Evolutionary conservation across 257 asterid genomes (phyloP).

Genomic region (Rauvolfia tetraphylla): DNA sequence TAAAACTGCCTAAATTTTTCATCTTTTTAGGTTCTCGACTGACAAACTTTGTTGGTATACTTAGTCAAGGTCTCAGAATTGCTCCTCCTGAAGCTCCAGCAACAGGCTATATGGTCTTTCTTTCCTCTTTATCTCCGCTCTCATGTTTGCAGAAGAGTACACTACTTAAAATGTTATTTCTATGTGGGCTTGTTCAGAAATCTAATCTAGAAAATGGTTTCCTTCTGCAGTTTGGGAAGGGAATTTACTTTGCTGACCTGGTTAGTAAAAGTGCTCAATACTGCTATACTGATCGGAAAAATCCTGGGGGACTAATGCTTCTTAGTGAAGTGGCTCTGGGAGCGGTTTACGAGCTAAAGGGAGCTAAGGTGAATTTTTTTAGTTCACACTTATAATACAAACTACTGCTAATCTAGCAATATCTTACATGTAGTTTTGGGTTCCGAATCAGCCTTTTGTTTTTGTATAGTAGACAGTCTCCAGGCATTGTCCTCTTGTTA

Average conservation of each 20-base stretch:
- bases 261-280: slow-evolving; percentile 99
- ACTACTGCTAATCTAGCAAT: slow-evolving; percentile 3
- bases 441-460: background rate
- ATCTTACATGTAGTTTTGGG: background rate
- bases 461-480: background rate
- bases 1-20: slow-evolving; percentile 8
- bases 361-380: slow-evolving; percentile 53
- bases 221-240: slow-evolving; percentile 74
- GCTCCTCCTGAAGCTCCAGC: slow-evolving; percentile 99
- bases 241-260: slow-evolving; percentile 91
- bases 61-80: slow-evolving; percentile 92
- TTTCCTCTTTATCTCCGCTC: slow-evolving; percentile 12
- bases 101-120: slow-evolving; percentile 90
- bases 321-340: slow-evolving; percentile 98
- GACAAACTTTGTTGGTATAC: slow-evolving; percentile 95
- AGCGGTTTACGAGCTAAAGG: slow-evolving; percentile 67
- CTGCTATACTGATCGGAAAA: slow-evolving; percentile 70
- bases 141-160: background rate
- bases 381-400: background rate
- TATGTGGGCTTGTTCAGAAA: background rate
- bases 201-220: background rate
- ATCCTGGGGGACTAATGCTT: slow-evolving; percentile 92
- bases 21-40: slow-evolving; percentile 69
- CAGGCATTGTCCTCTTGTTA: background rate
- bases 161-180: background rate